phyloP scores from a whole-genome alignment of 768 basidiomycete genomes.

The Lactarius sanguifluus region DNA sequence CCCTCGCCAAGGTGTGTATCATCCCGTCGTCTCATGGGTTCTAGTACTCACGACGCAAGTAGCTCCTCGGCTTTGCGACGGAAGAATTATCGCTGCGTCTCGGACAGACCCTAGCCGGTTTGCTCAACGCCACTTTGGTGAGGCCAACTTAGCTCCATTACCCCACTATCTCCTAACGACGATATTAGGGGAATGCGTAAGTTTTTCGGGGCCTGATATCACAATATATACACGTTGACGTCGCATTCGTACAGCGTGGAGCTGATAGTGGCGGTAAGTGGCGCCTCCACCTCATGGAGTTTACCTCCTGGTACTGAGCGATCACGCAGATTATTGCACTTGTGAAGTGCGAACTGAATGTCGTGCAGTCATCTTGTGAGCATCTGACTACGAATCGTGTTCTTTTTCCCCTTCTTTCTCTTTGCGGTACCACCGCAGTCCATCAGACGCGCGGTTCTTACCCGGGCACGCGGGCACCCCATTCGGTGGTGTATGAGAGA shows the following conservation, averaged over 20 bases:
- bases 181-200: constrained; percentile 35
- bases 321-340: constrained; percentile 46
- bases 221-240: not conserved
- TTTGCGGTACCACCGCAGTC: not conserved
- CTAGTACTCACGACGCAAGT: constrained; percentile 13
- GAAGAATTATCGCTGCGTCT: constrained; percentile 82
- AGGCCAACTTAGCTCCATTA: constrained; percentile 19
- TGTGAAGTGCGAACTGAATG: constrained; percentile 43
- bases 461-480: not conserved
- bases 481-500: not conserved
- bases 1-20: constrained; percentile 68
- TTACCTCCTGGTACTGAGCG: constrained; percentile 21
- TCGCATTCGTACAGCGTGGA: constrained; percentile 37
- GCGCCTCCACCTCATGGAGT: constrained; percentile 1
- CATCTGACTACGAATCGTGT: not conserved
- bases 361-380: constrained; percentile 49
- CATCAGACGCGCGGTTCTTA: not conserved
- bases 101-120: constrained; percentile 79
- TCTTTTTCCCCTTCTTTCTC: not conserved
- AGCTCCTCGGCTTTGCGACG: constrained; percentile 82
- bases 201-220: constrained; percentile 9
- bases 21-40: not conserved
- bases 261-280: constrained; percentile 43
- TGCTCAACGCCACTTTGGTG: constrained; percentile 83
- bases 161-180: not conserved